phyloP scores from a whole-genome alignment of 2,329 filamentous ascomycete genomes.

The Venturia aucupariae region DNA sequence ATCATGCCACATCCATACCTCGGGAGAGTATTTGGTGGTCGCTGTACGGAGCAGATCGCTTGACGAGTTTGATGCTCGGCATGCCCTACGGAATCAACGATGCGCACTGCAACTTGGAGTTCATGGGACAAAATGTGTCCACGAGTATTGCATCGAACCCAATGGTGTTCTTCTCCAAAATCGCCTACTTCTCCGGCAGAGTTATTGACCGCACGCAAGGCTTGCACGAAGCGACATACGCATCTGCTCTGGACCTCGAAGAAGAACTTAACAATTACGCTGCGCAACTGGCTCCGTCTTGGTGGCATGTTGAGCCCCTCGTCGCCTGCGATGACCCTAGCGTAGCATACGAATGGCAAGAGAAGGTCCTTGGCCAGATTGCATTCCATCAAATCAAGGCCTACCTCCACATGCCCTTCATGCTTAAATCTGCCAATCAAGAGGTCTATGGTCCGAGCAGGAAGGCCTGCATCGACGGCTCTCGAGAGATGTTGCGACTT shows the following conservation, averaged over 20 bases:
- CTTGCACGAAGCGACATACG: slow-evolving; percentile 26
- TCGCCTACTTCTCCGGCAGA: slow-evolving; percentile 32
- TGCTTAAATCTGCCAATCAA: slow-evolving; percentile 11
- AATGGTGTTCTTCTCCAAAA: slow-evolving; percentile 24
- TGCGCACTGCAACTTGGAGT: slow-evolving; percentile 26
- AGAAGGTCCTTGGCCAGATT: slow-evolving; percentile 33
- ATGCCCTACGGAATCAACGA: slow-evolving; percentile 39
- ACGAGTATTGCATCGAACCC: slow-evolving; percentile 12
- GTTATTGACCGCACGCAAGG: slow-evolving; percentile 36
- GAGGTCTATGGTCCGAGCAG: slow-evolving; percentile 17
- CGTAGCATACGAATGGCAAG: slow-evolving; percentile 24
- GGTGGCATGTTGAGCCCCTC: slow-evolving; percentile 28
- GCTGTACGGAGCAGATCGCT: slow-evolving; percentile 38
- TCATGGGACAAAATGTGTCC: slow-evolving; percentile 10
- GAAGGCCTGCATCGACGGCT: slow-evolving; percentile 32
- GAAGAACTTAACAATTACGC: slow-evolving; percentile 33
- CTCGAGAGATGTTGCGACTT: slow-evolving; percentile 32
- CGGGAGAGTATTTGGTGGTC: slow-evolving; percentile 33
- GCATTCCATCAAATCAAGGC: slow-evolving; percentile 35
- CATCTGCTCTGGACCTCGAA: slow-evolving; percentile 33
- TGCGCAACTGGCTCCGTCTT: slow-evolving; percentile 28
- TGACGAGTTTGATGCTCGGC: slow-evolving; percentile 44
- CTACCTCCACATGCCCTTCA: slow-evolving; percentile 20
- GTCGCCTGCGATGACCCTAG: slow-evolving; percentile 24
- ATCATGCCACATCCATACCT: slow-evolving; percentile 24